phyloP scores from a whole-genome alignment of 78 protist species.

The Dictyostelium citrinum region DNA sequence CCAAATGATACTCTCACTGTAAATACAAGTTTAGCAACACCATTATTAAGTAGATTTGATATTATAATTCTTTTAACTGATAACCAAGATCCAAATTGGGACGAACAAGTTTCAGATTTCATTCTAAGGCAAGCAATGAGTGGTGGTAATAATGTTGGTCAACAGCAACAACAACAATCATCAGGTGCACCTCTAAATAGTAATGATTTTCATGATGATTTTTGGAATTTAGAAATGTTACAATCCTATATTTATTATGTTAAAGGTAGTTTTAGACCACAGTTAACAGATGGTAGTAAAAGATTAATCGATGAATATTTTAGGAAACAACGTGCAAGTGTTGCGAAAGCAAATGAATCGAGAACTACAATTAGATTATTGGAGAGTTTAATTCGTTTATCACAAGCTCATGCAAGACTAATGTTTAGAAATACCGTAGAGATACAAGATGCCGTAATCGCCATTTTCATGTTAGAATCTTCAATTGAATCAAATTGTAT shows the following conservation, averaged over 20 bases:
- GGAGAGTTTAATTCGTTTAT: constrained; percentile 91
- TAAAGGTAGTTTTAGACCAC: constrained; percentile 66
- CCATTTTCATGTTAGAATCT: constrained; percentile 85
- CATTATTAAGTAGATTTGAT: constrained; percentile 97
- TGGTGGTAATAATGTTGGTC: not conserved
- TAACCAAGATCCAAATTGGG: constrained; percentile 82
- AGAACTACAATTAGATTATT: constrained; percentile 97
- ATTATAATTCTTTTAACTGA: constrained; percentile 93
- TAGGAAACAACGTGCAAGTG: constrained; percentile 79
- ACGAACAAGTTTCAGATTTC: constrained; percentile 74
- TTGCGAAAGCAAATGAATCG: constrained; percentile 60
- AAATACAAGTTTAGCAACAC: constrained; percentile 92
- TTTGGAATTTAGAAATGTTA: constrained; percentile 87
- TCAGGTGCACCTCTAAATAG: not conserved
- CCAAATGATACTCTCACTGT: constrained; percentile 65
- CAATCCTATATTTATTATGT: constrained; percentile 63
- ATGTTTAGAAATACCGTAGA: constrained; percentile 74
- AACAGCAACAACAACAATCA: not conserved
- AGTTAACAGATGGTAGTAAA: constrained; percentile 48
- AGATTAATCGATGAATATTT: constrained; percentile 79
- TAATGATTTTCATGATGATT: constrained; percentile 8
- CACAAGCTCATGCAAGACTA: constrained; percentile 94
- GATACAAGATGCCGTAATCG: constrained; percentile 87
- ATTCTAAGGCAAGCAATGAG: constrained; percentile 61
- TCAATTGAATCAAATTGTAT: constrained; percentile 60